Evolutionary conservation across 2,329 filamentous ascomycete genomes (phyloP).

Genomic region (Catunica adiposa): DNA sequence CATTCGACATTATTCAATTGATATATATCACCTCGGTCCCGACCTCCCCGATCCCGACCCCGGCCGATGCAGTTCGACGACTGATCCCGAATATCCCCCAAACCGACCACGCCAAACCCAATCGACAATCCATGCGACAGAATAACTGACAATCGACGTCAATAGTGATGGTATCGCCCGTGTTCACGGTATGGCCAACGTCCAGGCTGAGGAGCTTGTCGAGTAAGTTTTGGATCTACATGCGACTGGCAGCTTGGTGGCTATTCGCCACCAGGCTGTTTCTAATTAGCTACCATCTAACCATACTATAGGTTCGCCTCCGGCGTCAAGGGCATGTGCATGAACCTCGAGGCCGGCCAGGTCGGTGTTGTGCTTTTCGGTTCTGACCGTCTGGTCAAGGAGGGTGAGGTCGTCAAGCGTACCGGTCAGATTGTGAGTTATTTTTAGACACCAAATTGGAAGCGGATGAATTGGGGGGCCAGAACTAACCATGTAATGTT

Average conservation of each 20-base stretch:
- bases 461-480: neutral
- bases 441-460: neutral
- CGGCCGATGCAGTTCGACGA: neutral
- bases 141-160: neutral
- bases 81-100: neutral
- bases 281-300: conserved; percentile 1
- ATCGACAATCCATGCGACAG: neutral
- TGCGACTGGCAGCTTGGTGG: neutral
- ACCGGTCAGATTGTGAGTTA: conserved; percentile 90
- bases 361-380: conserved; percentile 99
- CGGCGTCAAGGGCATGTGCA: conserved; percentile 99
- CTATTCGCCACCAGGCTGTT: neutral
- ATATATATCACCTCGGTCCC: neutral
- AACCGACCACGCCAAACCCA: neutral
- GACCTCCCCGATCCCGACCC: neutral
- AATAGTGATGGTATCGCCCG: conserved; percentile 98
- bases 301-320: conserved; percentile 66
- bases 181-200: conserved; percentile 99
- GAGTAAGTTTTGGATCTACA: conserved; percentile 53
- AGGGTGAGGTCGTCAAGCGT: conserved; percentile 99
- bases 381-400: conserved; percentile 99
- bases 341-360: conserved; percentile 99
- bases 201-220: conserved; percentile 99
- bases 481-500: conserved; percentile 17
- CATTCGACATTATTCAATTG: neutral